Conservation (phyloP, 805 yeast genomes). For the Ogataea haglerorum region DNA sequence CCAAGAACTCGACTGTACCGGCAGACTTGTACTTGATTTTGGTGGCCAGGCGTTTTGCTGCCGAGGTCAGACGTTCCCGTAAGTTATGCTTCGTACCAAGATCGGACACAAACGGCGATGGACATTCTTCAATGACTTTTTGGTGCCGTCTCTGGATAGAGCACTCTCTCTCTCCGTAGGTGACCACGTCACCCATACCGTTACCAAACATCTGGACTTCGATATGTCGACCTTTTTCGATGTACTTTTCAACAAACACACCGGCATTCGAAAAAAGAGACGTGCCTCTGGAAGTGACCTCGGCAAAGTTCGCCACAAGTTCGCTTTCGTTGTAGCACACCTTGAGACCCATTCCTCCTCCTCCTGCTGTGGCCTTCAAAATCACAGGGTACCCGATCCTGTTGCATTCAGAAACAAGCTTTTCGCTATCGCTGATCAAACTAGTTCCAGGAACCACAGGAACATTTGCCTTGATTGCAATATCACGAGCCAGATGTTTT, state of each 20-base stretch:
- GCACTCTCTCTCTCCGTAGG: constrained; percentile 96
- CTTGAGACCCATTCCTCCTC: constrained; percentile 98
- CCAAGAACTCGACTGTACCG: constrained; percentile 95
- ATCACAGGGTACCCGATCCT: constrained; percentile 81
- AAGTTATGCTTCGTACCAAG: constrained; percentile 41
- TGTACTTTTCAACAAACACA: constrained; percentile 90
- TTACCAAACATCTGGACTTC: constrained; percentile 97
- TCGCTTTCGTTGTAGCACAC: constrained; percentile 82
- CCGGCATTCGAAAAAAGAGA: constrained; percentile 94
- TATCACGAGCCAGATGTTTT: constrained; percentile 93
- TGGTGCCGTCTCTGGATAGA: constrained; percentile 96
- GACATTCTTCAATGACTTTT: constrained; percentile 94
- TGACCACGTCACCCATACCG: constrained; percentile 87
- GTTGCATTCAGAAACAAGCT: constrained; percentile 70
- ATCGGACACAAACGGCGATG: constrained; percentile 89
- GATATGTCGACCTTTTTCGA: constrained; percentile 92
- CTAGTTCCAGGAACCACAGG: constrained; percentile 97
- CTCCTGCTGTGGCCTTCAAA: constrained; percentile 98
- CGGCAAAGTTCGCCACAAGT: constrained; percentile 75
- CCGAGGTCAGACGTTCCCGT: constrained; percentile 63
- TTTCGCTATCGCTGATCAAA: constrained; percentile 62
- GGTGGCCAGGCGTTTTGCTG: constrained; percentile 79
- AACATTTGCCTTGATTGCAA: constrained; percentile 83
- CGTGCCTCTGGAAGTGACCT: constrained; percentile 90
- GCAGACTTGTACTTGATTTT: constrained; percentile 90